These are phyloP conservation scores for Metschnikowia noctiluminum DNA, from an alignment of 805 yeast genomes.

Conservation along the genomic window DNA sequence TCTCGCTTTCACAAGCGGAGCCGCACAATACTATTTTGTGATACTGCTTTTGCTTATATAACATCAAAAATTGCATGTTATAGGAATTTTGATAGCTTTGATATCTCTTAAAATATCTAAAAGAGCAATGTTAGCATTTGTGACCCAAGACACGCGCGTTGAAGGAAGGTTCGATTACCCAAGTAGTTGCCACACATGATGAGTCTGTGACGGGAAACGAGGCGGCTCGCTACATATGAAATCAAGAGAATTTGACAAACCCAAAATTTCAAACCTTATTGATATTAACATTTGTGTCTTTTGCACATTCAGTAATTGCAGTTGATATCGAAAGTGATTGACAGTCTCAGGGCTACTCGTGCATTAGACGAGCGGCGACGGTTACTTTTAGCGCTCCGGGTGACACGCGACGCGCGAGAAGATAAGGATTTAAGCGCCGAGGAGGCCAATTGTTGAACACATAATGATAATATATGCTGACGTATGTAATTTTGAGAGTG, in stretches of 20 bases:
- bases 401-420: neutral
- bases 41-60: slow-evolving; percentile 8
- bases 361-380: neutral
- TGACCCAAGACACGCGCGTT: slow-evolving; percentile 1
- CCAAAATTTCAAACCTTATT: no score
- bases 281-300: no score
- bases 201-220: no score
- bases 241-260: no score
- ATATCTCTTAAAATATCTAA: no score
- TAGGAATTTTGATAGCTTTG: neutral
- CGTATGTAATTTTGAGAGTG: no score
- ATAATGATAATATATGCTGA: no score
- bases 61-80: no score
- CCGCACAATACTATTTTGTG: slow-evolving; percentile 7
- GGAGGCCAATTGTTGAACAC: no score
- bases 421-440: neutral
- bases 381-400: neutral
- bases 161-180: neutral
- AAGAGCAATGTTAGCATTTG: neutral
- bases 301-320: no score
- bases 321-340: no score
- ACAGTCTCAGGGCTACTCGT: neutral
- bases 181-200: neutral
- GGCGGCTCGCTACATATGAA: no score
- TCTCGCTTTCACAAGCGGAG: slow-evolving; percentile 4